Evolutionary conservation across 805 yeast genomes (phyloP).

Genomic region (Wickerhamiella alocasiicola): DNA sequence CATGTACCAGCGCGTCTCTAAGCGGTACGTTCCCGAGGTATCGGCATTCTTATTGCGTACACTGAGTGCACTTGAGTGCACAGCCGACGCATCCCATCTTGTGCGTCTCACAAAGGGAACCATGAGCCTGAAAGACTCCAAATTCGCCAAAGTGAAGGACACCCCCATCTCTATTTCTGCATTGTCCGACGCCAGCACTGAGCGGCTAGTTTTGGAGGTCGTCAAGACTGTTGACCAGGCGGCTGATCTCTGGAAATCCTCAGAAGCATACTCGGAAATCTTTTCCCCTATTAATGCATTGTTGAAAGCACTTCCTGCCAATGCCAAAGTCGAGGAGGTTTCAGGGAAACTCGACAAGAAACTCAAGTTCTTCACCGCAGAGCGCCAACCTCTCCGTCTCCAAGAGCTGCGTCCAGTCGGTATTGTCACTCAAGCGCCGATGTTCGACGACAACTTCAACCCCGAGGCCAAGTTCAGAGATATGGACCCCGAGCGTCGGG

Average conservation of each 20-base stretch:
- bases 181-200: constrained; percentile 2
- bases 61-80: constrained; percentile 10
- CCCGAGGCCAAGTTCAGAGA: constrained; percentile 91
- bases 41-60: constrained; percentile 34
- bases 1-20: constrained; percentile 66
- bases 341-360: constrained; percentile 38
- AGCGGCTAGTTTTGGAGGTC: constrained; percentile 14
- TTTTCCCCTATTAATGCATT: constrained; percentile 19
- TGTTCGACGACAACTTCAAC: constrained; percentile 90
- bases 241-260: constrained; percentile 24
- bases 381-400: constrained; percentile 57
- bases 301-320: constrained; percentile 23
- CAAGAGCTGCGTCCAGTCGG: constrained; percentile 79
- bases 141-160: constrained; percentile 14
- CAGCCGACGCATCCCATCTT: constrained; percentile 6
- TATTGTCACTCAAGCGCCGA: constrained; percentile 75
- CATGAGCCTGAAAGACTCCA: not conserved
- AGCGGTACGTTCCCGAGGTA: constrained; percentile 75
- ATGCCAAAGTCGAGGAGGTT: constrained; percentile 6
- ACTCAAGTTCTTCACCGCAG: constrained; percentile 35
- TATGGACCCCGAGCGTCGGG: constrained; percentile 67
- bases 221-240: constrained; percentile 14
- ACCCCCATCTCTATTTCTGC: constrained; percentile 20
- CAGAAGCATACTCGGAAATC: constrained; percentile 23
- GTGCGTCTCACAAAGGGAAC: constrained; percentile 6